Evolutionary conservation across 2,329 filamentous ascomycete genomes (phyloP), one percentile per base, ranked within the genome.

Genomic region (Endoconidiophora polonica): DNA sequence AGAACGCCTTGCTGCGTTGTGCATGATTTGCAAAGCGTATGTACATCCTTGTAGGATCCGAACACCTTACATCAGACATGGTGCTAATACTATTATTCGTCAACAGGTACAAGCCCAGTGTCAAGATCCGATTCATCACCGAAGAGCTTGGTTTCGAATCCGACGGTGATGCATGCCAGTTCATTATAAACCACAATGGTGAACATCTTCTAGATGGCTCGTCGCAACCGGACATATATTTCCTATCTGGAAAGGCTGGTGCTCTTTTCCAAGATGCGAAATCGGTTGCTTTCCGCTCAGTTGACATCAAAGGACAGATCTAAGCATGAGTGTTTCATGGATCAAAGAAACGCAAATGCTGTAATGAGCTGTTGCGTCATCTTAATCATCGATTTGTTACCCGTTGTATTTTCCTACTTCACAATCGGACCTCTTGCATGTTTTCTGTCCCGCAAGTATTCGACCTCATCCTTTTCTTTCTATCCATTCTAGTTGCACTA

Each of bases 301-400:
- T 96, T 71, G 88, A 96, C 68, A 93, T 96, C 71, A 95, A 96
- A 70, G 88, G 90, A 61, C 90, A 96, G 68, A 94, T 95, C 62
- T 91, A 23, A 52, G 16, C 18, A 5, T 48, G 22, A 10, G 4
- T 42, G 5, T 37, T 18, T 40, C 23, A 26, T 16, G 29, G 12
- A n/a, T 20, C n/a, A 36, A 24, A 46, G 44, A 16, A 38, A 5
- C 12, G 20, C 9, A 18, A 18, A n/a, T n/a, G 14, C 12, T 7
- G 7, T 3, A 12, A 33, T 7, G 12, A 9, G 6, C 7, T 33
- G 29, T 33, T 33, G 29, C 12, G 12, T 33, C 29, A 33, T 33
- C 29, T 33, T 12, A 33, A 12, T 12, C 12, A 33, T 33, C 29
- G 12, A 33, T 33, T 9, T 33, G 29, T 10, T 33, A 4, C 9